Conservation (phyloP, 179 eudicot species). For the Sideroxylon spinosum region DNA sequence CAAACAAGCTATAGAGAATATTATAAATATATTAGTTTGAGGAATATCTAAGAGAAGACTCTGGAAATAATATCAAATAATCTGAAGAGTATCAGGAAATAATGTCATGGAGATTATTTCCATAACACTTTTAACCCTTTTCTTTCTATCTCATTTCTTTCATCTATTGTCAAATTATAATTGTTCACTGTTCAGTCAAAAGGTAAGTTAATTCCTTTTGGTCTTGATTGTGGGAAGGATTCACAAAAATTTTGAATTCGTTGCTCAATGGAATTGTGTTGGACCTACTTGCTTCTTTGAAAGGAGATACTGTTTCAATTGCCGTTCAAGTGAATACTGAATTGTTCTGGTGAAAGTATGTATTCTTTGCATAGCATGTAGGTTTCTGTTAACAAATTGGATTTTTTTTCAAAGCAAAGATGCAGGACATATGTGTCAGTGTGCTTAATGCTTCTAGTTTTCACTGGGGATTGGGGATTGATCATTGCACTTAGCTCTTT, state of each 20-base stretch:
- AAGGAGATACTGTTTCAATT: neutral
- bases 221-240: too few relatives aligned
- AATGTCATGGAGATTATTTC: too few relatives aligned
- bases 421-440: neutral
- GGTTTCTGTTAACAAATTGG: neutral
- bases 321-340: neutral
- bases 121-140: too few relatives aligned
- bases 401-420: neutral
- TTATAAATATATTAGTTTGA: too few relatives aligned
- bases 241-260: neutral
- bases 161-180: neutral
- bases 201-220: too few relatives aligned
- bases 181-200: too few relatives aligned
- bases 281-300: neutral
- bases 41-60: too few relatives aligned
- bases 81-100: too few relatives aligned
- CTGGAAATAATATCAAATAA: too few relatives aligned
- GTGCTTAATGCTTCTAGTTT: neutral
- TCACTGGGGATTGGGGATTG: slow-evolving; percentile 7
- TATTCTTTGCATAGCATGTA: neutral
- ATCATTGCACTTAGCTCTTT: slow-evolving; percentile 16
- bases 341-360: neutral
- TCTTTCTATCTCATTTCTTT: neutral
- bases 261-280: neutral
- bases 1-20: too few relatives aligned